A percentile compares a stretch with the other conserved stretches of the same genome.
Conservation (phyloP, 352 stramenopile genomes). For the Peronospora belbahrii region DNA sequence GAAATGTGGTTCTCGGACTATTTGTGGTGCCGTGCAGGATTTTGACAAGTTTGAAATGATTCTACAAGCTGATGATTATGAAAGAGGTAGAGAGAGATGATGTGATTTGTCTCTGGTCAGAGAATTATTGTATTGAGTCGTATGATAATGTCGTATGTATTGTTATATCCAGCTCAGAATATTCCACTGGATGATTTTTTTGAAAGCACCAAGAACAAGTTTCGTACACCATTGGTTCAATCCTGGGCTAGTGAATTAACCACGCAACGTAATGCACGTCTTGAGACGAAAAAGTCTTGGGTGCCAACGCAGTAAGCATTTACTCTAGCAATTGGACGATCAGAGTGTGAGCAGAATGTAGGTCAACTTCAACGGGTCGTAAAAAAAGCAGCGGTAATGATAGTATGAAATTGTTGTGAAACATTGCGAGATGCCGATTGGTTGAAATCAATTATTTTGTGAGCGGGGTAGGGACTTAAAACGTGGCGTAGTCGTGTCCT, state of each 20-base stretch:
- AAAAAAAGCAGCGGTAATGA: too few species aligned
- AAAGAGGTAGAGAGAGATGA: constrained; percentile 76
- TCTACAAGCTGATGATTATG: constrained; percentile 90
- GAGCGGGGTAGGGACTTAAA: constrained; percentile 7
- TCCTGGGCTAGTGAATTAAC: constrained; percentile 66
- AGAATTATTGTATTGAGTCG: neutral
- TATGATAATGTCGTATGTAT: constrained; percentile 2
- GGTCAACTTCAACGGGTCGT: constrained; percentile 4
- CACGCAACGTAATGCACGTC: constrained; percentile 38
- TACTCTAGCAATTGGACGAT: neutral
- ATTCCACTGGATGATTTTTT: constrained; percentile 71
- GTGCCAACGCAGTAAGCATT: constrained; percentile 1
- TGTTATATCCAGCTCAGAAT: constrained; percentile 34
- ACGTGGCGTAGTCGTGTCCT: constrained; percentile 10
- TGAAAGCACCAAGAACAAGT: constrained; percentile 72
- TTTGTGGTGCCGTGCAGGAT: constrained; percentile 39
- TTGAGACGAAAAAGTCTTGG: constrained; percentile 7
- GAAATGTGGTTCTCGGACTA: too few species aligned
- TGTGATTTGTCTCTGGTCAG: too few species aligned
- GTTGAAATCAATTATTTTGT: neutral
- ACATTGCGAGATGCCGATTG: neutral
- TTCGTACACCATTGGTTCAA: constrained; percentile 71
- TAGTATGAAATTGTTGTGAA: too few species aligned
- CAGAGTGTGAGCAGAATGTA: neutral
- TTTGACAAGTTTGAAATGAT: constrained; percentile 96